Conservation (phyloP, 2,329 filamentous ascomycete genomes). For the Dissoconium aciculare region DNA sequence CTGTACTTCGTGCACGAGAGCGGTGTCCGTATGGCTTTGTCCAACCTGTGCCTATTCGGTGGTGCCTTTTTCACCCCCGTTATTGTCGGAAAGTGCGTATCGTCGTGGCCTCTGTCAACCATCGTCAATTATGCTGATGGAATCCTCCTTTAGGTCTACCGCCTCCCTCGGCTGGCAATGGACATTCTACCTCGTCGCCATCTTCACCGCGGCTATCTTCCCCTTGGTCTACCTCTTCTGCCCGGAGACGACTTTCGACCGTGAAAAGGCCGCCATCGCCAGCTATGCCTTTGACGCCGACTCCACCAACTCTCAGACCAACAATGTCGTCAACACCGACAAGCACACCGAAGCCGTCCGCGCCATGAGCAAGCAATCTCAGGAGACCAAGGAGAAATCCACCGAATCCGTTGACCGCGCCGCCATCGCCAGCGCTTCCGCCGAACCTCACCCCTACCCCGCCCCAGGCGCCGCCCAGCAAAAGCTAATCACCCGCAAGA, state of each 20-base stretch:
- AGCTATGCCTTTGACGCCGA: neutral
- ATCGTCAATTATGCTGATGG: neutral
- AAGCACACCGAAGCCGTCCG: neutral
- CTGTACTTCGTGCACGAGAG: conserved; percentile 69
- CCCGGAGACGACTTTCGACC: conserved; percentile 64
- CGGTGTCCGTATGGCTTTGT: conserved; percentile 70
- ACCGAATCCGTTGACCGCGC: neutral
- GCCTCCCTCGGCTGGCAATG: conserved; percentile 58
- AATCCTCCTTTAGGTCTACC: conserved; percentile 47
- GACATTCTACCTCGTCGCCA: conserved; percentile 73
- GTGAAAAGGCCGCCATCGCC: conserved; percentile 38
- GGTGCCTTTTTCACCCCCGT: conserved; percentile 64
- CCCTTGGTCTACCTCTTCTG: conserved; percentile 59
- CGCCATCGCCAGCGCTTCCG: neutral
- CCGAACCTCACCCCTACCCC: conserved; percentile 45
- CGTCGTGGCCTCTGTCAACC: neutral
- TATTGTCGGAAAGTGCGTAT: conserved; percentile 51
- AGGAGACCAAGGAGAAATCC: neutral
- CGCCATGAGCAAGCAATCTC: neutral
- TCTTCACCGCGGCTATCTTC: conserved; percentile 56
- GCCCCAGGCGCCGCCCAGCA: conserved; percentile 68
- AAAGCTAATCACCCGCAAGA: conserved; percentile 61
- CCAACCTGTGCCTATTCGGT: conserved; percentile 50
- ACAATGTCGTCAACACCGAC: neutral
- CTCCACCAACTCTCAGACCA: neutral